Base-by-base conservation (phyloP, 2,329 filamentous ascomycete genomes). In the Beauveria caledonica region DNA sequence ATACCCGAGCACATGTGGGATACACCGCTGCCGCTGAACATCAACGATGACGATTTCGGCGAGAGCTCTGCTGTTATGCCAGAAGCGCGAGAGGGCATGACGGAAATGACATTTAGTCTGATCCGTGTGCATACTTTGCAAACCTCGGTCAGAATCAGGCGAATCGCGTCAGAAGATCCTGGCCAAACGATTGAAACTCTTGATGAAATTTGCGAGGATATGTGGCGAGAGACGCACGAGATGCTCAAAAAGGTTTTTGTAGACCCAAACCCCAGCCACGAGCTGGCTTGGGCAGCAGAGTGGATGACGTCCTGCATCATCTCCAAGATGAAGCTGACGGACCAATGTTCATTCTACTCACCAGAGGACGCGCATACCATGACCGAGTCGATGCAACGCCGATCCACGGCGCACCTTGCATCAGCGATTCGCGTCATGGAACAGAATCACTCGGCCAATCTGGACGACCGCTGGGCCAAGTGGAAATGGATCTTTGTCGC, bases 21-120 rank as follows among this genome's bases (percentile, higher is more conserved):
- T 63, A 78, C 78, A 1, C 71, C 72, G 3, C 65, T 78, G 4
- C 80, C 80, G 1, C 68, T 74, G 21, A 84, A 83, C 64, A 63
- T 84, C 46, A 76, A 83, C 67, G 81, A 84, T 65, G 71, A 65
- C 11, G 76, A 79, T 63, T 73, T 80, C 27, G 71, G 70, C 5
- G 74, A 76, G 0, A 70, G 70, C 6, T 74, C 68, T 57, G 48
- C 62, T 15, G 60, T 55, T 1, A 68, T 70, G 2, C 67, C 73
- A 2, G 55, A 61, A 11, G 68, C 69, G 60, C 66, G 68, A 17
- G 60, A 65, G 0, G 73, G 73, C 2, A 71, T 73, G 66, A 74
- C 72, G 4, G 70, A 72, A 45, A 71, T 73, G 64, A 77, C 77
- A 69, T 53, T 64, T 17, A 40, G 40, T 19, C 25, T 64, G 5